Evolutionary conservation across 331 rosid species (phyloP), one percentile per base, ranked within the genome.

Genomic region (Phaseolus coccineus): DNA sequence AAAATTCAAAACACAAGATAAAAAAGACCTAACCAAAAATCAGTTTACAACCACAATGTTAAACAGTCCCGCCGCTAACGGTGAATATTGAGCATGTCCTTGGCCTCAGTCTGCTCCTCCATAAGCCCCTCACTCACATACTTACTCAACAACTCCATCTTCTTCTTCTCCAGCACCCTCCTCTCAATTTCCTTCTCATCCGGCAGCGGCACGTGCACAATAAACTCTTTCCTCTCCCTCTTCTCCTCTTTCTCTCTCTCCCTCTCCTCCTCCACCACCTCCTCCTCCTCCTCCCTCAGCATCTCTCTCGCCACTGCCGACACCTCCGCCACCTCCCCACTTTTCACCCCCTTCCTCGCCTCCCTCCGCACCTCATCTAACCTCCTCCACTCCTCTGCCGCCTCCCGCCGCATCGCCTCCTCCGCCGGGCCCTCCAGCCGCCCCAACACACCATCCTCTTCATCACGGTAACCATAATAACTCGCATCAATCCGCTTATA

Each of bases 81-180:
- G 24, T 85, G 89, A 80, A 92, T 92, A 79, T 95, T 93, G 51
- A 95, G 99, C 99, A 95, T 88, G 76, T 89, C 69, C 75, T 91
- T 95, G 19, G 96, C 99, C 80, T 95, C 98, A 69, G 62, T 87
- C 87, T 95, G 97, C 77, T 90, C 97, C 88, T 91, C 98, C 90
- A 90, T 39, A n/a, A 95, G 84, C 3, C 46, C 89, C 2, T 90
- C 91, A 77, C 97, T 93, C 3, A 82, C 80, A 76, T 94, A 94
- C 93, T 64, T 91, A 53, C 83, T 87, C 84, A 92, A 79, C 51
- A 94, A 61, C 40, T 94, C 98, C 88, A 48, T 81, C 89, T 94
- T 94, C 88, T 94, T 94, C 92, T 91, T 94, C 92, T 94, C 90
- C 81, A 94, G 39, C 62, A 94, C 94, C 98, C 93, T 94, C 86